A percentile compares a stretch with the other conserved stretches of the same genome.
phyloP scores from a whole-genome alignment of 176 grass and related monocot genomes.

The Aegilops bicornis region DNA sequence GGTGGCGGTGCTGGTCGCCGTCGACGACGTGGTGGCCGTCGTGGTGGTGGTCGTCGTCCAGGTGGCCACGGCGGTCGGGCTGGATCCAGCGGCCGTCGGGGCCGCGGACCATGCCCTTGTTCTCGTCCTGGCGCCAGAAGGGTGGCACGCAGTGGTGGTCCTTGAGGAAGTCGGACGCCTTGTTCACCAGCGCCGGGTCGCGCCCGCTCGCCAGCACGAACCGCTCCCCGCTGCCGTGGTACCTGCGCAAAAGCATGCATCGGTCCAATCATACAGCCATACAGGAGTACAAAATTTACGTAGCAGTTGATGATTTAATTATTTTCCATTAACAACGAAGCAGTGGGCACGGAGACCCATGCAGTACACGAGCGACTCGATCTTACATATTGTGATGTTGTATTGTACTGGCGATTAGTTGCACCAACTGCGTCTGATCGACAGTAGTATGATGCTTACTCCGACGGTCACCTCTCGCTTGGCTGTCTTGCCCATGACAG shows the following conservation, averaged over 20 bases:
- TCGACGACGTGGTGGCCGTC: not conserved
- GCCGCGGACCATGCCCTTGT: slow-evolving; percentile 74
- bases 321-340: not conserved
- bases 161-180: slow-evolving; percentile 73
- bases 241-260: slow-evolving; percentile 21
- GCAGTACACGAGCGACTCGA: not conserved
- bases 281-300: not conserved
- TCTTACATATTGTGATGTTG: not conserved
- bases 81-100: slow-evolving; percentile 66
- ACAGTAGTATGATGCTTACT: not conserved
- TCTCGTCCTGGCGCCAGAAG: slow-evolving; percentile 78
- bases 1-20: not conserved
- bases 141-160: slow-evolving; percentile 72
- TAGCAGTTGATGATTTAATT: not conserved
- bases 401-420: not conserved
- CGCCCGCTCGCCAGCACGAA: slow-evolving; percentile 63
- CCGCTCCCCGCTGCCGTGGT: slow-evolving; percentile 61
- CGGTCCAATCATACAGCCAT: not conserved
- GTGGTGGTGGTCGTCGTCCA: slow-evolving; percentile 47
- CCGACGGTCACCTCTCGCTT: not conserved
- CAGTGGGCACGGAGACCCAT: not conserved
- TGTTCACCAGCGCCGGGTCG: slow-evolving; percentile 89
- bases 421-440: not conserved
- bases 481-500: not conserved
- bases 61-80: slow-evolving; percentile 48